Conservation (phyloP, 345 rosid genomes). For the Excoecaria agallocha region DNA sequence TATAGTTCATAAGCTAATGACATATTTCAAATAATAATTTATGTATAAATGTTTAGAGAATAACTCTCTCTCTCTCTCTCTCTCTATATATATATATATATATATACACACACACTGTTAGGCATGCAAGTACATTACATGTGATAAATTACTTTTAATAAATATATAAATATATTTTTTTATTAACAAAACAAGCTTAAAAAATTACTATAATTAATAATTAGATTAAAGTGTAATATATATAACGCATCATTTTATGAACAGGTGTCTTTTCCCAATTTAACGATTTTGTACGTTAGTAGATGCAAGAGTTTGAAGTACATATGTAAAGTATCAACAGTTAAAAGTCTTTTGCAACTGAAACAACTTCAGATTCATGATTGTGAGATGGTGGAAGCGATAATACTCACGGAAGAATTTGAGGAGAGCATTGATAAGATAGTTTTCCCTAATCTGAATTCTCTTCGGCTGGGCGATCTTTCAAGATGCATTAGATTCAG, state of each 20-base stretch:
- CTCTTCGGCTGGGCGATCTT: not conserved
- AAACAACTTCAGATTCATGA: not conserved
- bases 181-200: too few species aligned
- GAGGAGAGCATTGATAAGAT: not conserved
- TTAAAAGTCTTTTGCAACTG: constrained; percentile 14
- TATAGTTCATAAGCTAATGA: too few species aligned
- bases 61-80: too few species aligned
- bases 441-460: constrained; percentile 11
- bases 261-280: constrained; percentile 17
- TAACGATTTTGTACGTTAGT: not conserved
- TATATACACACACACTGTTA: too few species aligned
- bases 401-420: not conserved
- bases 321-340: not conserved
- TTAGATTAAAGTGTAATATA: too few species aligned
- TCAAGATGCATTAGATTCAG: not conserved
- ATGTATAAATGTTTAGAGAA: too few species aligned
- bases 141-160: too few species aligned
- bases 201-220: too few species aligned
- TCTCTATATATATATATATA: too few species aligned
- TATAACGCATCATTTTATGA: not conserved
- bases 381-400: constrained; percentile 10
- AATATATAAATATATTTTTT: too few species aligned
- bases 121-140: too few species aligned
- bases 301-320: constrained; percentile 1
- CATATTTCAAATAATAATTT: too few species aligned